Base-by-base conservation (phyloP, 768 basidiomycete genomes). In the Lepiota brunneoincarnata region DNA sequence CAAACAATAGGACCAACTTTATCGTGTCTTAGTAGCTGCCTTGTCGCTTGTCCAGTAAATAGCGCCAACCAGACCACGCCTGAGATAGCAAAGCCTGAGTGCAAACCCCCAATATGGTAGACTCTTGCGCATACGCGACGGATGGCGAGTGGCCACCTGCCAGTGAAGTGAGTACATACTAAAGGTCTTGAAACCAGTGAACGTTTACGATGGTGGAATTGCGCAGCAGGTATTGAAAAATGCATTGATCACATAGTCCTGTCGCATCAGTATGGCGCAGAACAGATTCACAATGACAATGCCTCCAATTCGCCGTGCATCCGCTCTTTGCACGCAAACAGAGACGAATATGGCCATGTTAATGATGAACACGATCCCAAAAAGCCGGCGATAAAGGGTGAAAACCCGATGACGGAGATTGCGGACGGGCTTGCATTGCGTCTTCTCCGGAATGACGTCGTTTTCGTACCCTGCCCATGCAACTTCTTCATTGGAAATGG, bases 61-160 rank as follows among this genome's bases (percentile, higher is more conserved):
- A 78, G 64, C 34, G 74, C 68, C 21, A 83, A 63, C 82, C 82
- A 84, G 0, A 82, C 67, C 1, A 78, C 63, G 2, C 79, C 80
- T 17, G 80, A 81, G 15, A 78, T 71, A 7, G 76, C 82, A 60
- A 75, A 77, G n/a, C 82, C 82, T 11, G 79, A 82, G 61, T 84
- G 82, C 23, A 83, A 67, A 59, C 82, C 82, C 17, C 82, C 82
- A 37, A 83, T 81, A 49, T 81, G 78, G 56, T 83, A 83, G 0
- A 83, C 81, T 37, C 81, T 71, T 20, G 80, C 82, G 58, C 74
- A 76, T 18, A 80, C 67, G 24, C 78, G 72, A 44, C 83, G 76
- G 49, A 84, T 78, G 34, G 70, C 64, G 39, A 84, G 66, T 2
- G 82, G 81, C 81, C 81, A 82, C 17, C 79, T 82, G 57, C 23